phyloP scores from a whole-genome alignment of 2,329 filamentous ascomycete species.

The Epichloe hybrida region DNA sequence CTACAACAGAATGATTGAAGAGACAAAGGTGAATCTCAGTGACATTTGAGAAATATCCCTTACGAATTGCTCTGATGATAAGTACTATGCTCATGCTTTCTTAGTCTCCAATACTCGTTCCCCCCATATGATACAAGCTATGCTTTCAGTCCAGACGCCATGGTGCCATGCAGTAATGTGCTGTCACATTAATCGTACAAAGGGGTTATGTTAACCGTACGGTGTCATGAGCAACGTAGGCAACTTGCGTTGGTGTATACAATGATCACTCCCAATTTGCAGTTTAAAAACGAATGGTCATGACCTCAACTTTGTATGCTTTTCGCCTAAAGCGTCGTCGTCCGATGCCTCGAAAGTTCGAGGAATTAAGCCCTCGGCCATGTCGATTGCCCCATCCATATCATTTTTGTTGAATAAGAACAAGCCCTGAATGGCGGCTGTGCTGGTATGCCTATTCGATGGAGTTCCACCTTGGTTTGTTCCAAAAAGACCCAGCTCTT shows the following conservation, averaged over 20 bases:
- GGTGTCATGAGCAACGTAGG: background rate
- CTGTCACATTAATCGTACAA: background rate
- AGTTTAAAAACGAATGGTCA: background rate
- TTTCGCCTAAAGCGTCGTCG: background rate
- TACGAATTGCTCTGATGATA: too few relatives aligned
- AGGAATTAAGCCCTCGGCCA: slow-evolving; percentile 56
- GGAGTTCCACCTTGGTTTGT: slow-evolving; percentile 34
- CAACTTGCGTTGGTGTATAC: too few relatives aligned
- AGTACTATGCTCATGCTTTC: too few relatives aligned
- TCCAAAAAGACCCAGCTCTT: slow-evolving; percentile 56
- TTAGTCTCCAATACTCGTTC: too few relatives aligned
- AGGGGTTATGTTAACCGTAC: background rate
- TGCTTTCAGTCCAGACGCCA: background rate
- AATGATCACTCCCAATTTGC: background rate
- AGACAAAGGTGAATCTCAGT: too few relatives aligned
- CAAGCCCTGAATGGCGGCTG: slow-evolving; percentile 82
- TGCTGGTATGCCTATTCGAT: slow-evolving; percentile 52
- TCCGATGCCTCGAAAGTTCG: slow-evolving; percentile 37
- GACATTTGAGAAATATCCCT: too few relatives aligned
- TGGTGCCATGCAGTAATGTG: background rate
- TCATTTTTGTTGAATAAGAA: slow-evolving; percentile 93
- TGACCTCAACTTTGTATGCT: background rate
- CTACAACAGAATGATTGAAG: too few relatives aligned
- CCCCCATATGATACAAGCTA: too few relatives aligned
- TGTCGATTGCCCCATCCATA: slow-evolving; percentile 71